These are phyloP conservation scores for Cyberlindnera xylosilytica DNA, from an alignment of 805 yeast genomes.

Conservation along the genomic window DNA sequence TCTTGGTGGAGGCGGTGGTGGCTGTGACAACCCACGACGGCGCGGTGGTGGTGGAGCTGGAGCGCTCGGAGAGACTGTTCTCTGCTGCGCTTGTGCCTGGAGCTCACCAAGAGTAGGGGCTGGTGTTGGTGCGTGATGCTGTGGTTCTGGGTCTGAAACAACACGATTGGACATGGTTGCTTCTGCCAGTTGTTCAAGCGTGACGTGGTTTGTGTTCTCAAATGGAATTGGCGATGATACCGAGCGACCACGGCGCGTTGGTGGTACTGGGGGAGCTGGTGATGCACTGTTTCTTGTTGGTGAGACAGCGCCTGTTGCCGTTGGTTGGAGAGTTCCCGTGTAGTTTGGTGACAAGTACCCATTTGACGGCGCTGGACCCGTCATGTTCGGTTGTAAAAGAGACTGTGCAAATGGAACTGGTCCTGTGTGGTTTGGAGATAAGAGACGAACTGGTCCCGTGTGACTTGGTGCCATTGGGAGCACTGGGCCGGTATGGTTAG, in stretches of 20 bases:
- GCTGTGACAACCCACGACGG: slow-evolving; percentile 36
- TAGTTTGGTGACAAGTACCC: slow-evolving; percentile 17
- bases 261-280: slow-evolving; percentile 18
- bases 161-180: slow-evolving; percentile 14
- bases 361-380: slow-evolving; percentile 1
- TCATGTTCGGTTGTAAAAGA: slow-evolving; percentile 6
- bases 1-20: slow-evolving; percentile 22
- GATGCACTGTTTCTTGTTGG: slow-evolving; percentile 13
- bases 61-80: slow-evolving; percentile 13
- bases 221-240: slow-evolving; percentile 23
- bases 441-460: slow-evolving; percentile 9
- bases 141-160: background rate
- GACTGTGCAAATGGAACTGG: slow-evolving; percentile 25
- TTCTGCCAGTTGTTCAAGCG: slow-evolving; percentile 15
- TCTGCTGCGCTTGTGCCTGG: slow-evolving; percentile 2
- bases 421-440: slow-evolving; percentile 3
- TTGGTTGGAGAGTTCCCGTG: background rate
- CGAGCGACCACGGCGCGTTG: slow-evolving; percentile 21
- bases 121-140: slow-evolving; percentile 6
- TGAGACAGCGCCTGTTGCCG: slow-evolving; percentile 4
- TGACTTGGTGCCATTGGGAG: slow-evolving; percentile 19
- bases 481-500: slow-evolving; percentile 27
- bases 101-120: slow-evolving; percentile 7
- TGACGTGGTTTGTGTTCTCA: slow-evolving; percentile 7
- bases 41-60: slow-evolving; percentile 37